Percentiles rank a stretch among this genome's conserved stretches.
These are phyloP conservation scores for Tricholoma saponaceum DNA, from an alignment of 768 basidiomycete species.

Conservation along the genomic window DNA sequence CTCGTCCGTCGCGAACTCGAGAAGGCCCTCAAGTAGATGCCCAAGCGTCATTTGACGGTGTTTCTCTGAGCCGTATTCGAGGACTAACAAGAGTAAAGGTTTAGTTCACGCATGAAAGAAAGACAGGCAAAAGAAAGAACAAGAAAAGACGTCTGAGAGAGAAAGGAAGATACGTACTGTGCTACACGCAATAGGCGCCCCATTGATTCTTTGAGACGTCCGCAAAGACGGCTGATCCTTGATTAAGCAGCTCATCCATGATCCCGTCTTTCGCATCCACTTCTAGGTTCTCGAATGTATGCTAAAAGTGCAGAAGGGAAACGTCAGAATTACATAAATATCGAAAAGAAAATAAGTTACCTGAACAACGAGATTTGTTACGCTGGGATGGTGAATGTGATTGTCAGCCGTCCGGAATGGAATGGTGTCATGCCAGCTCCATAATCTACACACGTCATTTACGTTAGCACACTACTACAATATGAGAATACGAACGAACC, in stretches of 20 bases:
- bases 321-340: background rate
- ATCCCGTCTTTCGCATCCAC: conserved; percentile 82
- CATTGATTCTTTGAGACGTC: conserved; percentile 86
- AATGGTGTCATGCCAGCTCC: conserved; percentile 77
- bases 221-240: conserved; percentile 60
- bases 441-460: conserved; percentile 55
- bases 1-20: conserved; percentile 77
- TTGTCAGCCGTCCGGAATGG: background rate
- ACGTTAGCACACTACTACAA: background rate
- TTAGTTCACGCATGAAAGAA: background rate
- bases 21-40: conserved; percentile 69
- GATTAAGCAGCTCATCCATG: conserved; percentile 77
- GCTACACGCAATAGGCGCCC: conserved; percentile 86
- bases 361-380: conserved; percentile 91
- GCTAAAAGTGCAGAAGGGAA: conserved; percentile 33
- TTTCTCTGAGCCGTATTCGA: conserved; percentile 79
- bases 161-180: conserved; percentile 53
- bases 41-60: conserved; percentile 76
- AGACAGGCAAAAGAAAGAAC: background rate
- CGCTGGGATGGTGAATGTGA: conserved; percentile 38
- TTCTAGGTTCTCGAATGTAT: conserved; percentile 84
- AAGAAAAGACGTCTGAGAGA: background rate
- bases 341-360: conserved; percentile 30
- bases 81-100: conserved; percentile 39
- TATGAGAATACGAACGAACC: conserved; percentile 30